Evolutionary conservation across 2,329 filamentous ascomycete species (phyloP).

Genomic region (Whalleya microplaca): DNA sequence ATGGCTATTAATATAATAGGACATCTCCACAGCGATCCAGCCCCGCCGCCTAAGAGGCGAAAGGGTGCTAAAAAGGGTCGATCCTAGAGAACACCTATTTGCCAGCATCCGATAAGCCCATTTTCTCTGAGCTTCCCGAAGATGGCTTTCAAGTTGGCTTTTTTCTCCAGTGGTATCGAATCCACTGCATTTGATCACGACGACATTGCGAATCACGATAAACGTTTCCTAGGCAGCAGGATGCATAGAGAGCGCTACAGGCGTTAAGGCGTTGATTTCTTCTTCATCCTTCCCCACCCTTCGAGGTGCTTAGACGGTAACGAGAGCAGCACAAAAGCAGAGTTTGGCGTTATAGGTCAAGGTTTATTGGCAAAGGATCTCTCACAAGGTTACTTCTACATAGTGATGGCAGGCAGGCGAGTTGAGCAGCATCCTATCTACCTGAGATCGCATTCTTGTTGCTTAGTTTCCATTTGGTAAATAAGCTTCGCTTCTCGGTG

Average conservation of each 20-base stretch:
- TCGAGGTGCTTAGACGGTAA: not conserved
- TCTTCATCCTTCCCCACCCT: not conserved
- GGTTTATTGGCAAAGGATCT: not conserved
- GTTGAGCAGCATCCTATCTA: no score
- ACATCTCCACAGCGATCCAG: conserved; percentile 59
- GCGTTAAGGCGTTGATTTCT: conserved; percentile 1
- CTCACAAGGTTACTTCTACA: not conserved
- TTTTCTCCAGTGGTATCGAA: conserved; percentile 4
- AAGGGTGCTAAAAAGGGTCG: conserved; percentile 54
- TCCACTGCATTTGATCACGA: not conserved
- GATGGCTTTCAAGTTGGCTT: not conserved
- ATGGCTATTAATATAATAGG: conserved; percentile 61
- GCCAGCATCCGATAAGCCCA: not conserved
- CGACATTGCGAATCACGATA: conserved; percentile 4
- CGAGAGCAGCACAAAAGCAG: not conserved
- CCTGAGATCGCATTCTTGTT: not conserved
- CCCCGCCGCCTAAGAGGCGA: conserved; percentile 53
- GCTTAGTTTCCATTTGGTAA: no score
- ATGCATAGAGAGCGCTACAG: conserved; percentile 2
- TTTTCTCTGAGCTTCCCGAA: conserved; percentile 1
- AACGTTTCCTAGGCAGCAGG: not conserved
- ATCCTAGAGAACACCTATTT: conserved; percentile 6
- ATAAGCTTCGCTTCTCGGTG: not conserved
- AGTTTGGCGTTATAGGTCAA: not conserved
- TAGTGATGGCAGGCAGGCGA: not conserved